phyloP scores from a whole-genome alignment of 140 eudicot genomes.

The Cichorium intybus region DNA sequence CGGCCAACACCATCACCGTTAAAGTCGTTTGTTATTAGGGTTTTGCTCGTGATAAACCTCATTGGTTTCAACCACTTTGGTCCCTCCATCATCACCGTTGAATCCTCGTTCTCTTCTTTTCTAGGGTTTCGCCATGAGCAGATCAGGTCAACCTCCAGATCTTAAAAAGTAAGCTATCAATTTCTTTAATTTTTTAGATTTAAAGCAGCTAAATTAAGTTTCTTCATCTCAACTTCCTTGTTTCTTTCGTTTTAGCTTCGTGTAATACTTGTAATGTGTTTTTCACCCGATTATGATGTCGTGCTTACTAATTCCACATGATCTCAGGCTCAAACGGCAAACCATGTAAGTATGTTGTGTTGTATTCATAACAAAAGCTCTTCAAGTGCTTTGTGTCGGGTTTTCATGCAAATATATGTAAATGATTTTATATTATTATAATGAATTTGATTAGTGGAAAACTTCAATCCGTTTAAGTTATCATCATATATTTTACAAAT shows the following conservation, averaged over 20 bases:
- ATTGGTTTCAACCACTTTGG: neutral
- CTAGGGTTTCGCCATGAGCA: conserved; percentile 55
- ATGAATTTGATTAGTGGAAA: too few species aligned
- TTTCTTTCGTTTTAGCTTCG: neutral
- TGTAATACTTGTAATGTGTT: neutral
- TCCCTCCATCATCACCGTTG: neutral
- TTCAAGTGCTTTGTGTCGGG: too few species aligned
- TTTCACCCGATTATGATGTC: neutral
- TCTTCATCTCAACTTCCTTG: neutral
- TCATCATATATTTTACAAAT: too few species aligned
- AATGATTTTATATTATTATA: too few species aligned
- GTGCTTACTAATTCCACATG: neutral
- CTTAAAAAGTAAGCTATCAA: conserved; percentile 56
- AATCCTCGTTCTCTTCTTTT: neutral
- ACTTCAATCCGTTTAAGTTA: too few species aligned
- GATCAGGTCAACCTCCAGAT: conserved; percentile 92
- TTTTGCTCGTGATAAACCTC: conserved; percentile 21
- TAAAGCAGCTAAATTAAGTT: too few species aligned
- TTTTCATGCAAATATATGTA: too few species aligned
- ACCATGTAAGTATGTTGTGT: too few species aligned
- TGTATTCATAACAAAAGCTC: too few species aligned
- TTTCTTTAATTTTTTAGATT: neutral
- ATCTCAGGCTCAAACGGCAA: too few species aligned
- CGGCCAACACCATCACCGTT: too few species aligned
- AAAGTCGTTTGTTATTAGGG: conserved; percentile 19